Base-by-base conservation (phyloP, 257 asterid species). In the Henckelia pumila region DNA sequence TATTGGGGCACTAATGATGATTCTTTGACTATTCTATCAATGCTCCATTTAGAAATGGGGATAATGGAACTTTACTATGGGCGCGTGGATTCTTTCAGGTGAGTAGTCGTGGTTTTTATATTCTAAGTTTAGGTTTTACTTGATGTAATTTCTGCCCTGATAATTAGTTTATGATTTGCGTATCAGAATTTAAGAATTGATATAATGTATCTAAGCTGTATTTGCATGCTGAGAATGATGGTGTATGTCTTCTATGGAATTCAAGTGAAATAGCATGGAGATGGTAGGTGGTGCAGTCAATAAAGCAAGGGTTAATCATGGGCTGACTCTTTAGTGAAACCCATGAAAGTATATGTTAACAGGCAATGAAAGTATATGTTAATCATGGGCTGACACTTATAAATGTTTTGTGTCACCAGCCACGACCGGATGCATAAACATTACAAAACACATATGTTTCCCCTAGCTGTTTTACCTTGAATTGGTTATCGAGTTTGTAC, bases 61-160 rank as follows among this genome's bases (percentile, higher is more conserved):
- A 82, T 85, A 71, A 61, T 88, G 79, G 95, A 92, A 67, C 90
- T 88, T 67, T 84, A 78, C 68, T 92, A 89, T 82, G 93, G 88
- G 62, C 91, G 98, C 60, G 68, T 82, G 59, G 98, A 92, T 82
- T 71, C 97, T 78, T 83, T 87, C 79, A 85, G 82, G 98, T 88
- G 77, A 86, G 89, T 78, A 72, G 24, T 73, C 56, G 13, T 57
- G 9, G 20, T 49, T 23, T 71, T 52, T 22, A 64, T 59, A 6
- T 33, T 44, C 23, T 49, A 59, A 17, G 10, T 21, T 9, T 8
- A 29, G 17, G 53, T 33, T 26, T 55, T 32, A 13, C 11, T 30
- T 21, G 19, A 40, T 3, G 50, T n/a, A 40, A 40, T 40, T 13
- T 40, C 6, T 40, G n/a, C 50, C 5, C 19, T 11, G 6, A 14